phyloP scores from a whole-genome alignment of 2,329 filamentous ascomycete genomes.

The Massarina eburnea region DNA sequence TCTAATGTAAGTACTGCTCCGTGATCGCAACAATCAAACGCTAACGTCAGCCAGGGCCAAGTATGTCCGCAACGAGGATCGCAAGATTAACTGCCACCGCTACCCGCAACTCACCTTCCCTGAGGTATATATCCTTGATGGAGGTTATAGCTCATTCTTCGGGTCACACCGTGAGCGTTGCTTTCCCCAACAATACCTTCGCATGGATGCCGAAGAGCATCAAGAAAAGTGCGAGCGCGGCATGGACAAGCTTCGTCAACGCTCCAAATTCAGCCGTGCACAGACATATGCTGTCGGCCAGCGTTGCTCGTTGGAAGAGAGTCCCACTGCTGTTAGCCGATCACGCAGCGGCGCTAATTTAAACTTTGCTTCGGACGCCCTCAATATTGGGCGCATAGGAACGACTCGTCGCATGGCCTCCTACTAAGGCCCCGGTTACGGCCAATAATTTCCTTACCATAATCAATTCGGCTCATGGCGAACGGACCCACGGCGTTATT shows the following conservation, averaged over 20 bases:
- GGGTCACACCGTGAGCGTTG: conserved; percentile 75
- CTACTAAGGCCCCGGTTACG: conserved; percentile 32
- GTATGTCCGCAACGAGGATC: conserved; percentile 86
- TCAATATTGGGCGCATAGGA: conserved; percentile 35
- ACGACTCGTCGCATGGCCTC: conserved; percentile 42
- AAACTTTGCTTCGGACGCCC: conserved; percentile 32
- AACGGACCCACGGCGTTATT: conserved; percentile 41
- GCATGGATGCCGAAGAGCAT: conserved; percentile 93
- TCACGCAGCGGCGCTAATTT: conserved; percentile 36
- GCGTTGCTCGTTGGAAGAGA: conserved; percentile 56
- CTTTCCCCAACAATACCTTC: conserved; percentile 92
- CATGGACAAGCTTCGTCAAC: conserved; percentile 87
- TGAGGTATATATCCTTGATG: conserved; percentile 95
- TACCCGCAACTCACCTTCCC: conserved; percentile 93
- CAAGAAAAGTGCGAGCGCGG: conserved; percentile 91
- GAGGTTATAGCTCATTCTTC: conserved; percentile 95
- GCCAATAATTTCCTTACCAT: conserved; percentile 36
- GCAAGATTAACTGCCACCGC: conserved; percentile 77
- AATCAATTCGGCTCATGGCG: conserved; percentile 34
- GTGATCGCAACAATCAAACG: not conserved
- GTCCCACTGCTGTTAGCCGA: conserved; percentile 53
- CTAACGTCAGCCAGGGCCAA: conserved; percentile 62
- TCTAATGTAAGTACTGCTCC: conserved; percentile 64
- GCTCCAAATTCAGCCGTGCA: conserved; percentile 81
- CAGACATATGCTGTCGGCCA: conserved; percentile 94